Base-by-base conservation (phyloP, 208 protist genomes). In the Acanthamoeba culbertsoni region DNA sequence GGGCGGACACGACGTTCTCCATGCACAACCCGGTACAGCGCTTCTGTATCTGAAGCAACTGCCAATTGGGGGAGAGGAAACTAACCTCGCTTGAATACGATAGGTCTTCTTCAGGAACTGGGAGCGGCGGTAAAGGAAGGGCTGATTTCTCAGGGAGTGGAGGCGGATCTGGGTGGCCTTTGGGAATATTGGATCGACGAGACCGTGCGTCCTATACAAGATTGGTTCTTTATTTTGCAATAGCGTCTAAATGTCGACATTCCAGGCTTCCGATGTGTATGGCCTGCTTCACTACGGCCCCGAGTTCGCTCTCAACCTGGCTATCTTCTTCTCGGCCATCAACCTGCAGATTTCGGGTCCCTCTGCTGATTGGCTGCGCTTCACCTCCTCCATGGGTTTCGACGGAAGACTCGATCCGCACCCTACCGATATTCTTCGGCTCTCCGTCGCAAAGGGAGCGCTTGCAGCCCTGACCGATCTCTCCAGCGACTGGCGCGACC, bases 171-270 rank as follows among this genome's bases (percentile, higher is more conserved):
- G 6, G 62, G 28, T 33, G 8, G 7, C 31, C 62, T 71, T 7
- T 71, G 62, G 62, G 31, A 71, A 33, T 71, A 71, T n/a, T 71
- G 62, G 62, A 71, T 71, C 62, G 62, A 71, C 62, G 62, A 71
- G 31, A 71, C 62, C 3, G 55, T 63, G 31, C 55, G 55, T 18
- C 18, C 48, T 55, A 8, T n/a, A n/a, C n/a, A n/a, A n/a, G n/a
- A n/a, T n/a, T n/a, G n/a, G n/a, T n/a, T n/a, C n/a, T n/a, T n/a
- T n/a, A n/a, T n/a, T n/a, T n/a, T n/a, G n/a, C n/a, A n/a, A n/a
- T n/a, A n/a, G n/a, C n/a, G 48, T 55, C 48, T 55, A 55, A 23
- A 55, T 55, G 48, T 23, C 48, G 48, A 23, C 12, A 18, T 18
- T 55, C 18, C 48, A 63, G 62, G 62, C 62, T 4, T 71, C 62